Evolutionary conservation across 2,329 filamentous ascomycete species (phyloP), one percentile per base, ranked within the genome.

Genomic region (Colletotrichum graminicola): DNA sequence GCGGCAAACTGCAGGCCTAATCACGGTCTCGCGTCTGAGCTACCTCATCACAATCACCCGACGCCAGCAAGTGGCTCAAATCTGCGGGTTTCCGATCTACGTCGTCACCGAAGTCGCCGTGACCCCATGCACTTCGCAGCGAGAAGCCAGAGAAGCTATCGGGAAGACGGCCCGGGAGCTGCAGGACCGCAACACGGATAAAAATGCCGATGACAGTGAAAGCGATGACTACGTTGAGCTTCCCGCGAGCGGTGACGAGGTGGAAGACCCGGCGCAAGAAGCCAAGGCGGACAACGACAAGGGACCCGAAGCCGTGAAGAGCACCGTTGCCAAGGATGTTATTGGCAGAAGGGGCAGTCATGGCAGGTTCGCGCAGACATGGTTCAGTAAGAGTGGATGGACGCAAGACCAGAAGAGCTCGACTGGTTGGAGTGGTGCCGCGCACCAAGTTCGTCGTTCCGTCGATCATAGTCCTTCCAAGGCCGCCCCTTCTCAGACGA

Each of bases 381-480:
- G 96, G 96, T 96, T 98, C 78, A 96, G 94, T 54, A 91, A 89
- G 74, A 92, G 90, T 73, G 94, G 93, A 0, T 95, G 94, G 93
- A 91, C 90, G 63, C 84, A 90, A 72, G 92, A 93, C 72, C 90
- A 90, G 75, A 89, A 90, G 75, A 87, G 91, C 34, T 88, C 88
- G 60, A 88, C 94, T 77, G 93, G 93, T 6, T 83, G 95, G 79
- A 92, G 89, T 75, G 81, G 82, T 66, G 79, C 82, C 10, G 73
- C 66, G 47, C 73, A 62, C 45, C 66, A 49, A 73, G 62, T 67
- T 14, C 62, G 69, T 29, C 64, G 61, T 6, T 69, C 73, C 8
- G 26, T 69, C 47, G 67, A 73, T 14, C 68, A 75, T 36, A 57
- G 68, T 11, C 66, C 73, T 14, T 54, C 67, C 8, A 74, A 75